Conservation (phyloP, 257 asterid genomes). For the Jasminum sambac region DNA sequence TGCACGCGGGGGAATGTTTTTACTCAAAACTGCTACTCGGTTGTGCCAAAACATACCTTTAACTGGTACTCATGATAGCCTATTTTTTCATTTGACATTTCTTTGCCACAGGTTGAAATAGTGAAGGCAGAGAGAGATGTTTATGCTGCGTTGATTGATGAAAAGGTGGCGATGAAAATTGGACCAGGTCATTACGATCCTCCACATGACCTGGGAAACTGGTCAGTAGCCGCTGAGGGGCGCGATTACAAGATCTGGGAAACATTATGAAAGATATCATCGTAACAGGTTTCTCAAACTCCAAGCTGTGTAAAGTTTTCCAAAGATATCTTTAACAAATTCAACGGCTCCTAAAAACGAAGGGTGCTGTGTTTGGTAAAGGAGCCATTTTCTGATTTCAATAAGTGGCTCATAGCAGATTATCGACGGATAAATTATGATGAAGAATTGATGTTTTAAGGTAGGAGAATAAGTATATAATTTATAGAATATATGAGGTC, state of each 20-base stretch:
- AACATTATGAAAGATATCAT: slow-evolving; percentile 32
- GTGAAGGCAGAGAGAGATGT: slow-evolving; percentile 85
- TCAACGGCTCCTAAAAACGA: neutral
- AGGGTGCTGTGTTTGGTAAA: neutral
- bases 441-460: slow-evolving; percentile 14
- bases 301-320: neutral
- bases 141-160: slow-evolving; percentile 82
- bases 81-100: slow-evolving; percentile 7
- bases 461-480: neutral
- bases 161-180: slow-evolving; percentile 77
- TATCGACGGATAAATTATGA: neutral
- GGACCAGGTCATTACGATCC: slow-evolving; percentile 95
- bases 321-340: neutral
- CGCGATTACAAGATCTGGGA: slow-evolving; percentile 82
- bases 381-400: neutral
- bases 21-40: too few relatives aligned
- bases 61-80: neutral
- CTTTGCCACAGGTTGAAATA: slow-evolving; percentile 54
- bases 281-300: neutral
- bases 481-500: neutral
- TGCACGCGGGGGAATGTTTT: too few relatives aligned
- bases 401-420: slow-evolving; percentile 10
- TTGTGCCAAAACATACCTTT: neutral
- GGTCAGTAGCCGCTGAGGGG: slow-evolving; percentile 76
- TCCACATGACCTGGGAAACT: slow-evolving; percentile 38